Base-by-base conservation (phyloP, 2,329 filamentous ascomycete genomes). In the Paecilomyces dactylethromorphus region DNA sequence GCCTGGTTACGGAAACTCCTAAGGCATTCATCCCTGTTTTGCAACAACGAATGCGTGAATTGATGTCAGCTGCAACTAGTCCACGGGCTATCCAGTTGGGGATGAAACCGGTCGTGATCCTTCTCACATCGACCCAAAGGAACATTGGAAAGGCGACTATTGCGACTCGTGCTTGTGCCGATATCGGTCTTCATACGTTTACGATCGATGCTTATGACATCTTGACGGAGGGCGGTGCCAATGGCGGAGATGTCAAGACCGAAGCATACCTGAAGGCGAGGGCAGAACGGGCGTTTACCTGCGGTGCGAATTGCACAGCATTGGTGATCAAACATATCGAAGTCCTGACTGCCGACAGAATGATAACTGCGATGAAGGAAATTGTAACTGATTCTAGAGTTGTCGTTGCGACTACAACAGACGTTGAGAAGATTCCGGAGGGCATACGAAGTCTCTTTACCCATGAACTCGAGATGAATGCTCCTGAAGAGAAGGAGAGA, bases 341-440 rank as follows among this genome's bases (percentile, higher is more conserved):
- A 65, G 90, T 92, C 0, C 78, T 99, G 63, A 95, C 90, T 1
- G 92, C 92, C 0, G 94, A 97, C 71, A 85, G 93, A 39, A 97
- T 97, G 80, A 86, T 91, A 18, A 84, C 88, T 3, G 90, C 91
- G 0, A 81, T 99, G 69, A 90, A 91, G 69, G 90, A 96, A 61
- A 87, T 97, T 2, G 76, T 97, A 22, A 81, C 84, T n/a, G 87
- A 89, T 53, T 86, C 87, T 2, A 82, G 94, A 57, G 90, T 97
- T 2, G 77, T 99, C 24, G 87, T 99, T 65, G 93, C 94, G 0
- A 99, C 94, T 0, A 97, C 93, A 0, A 96, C 92, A 6, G 93
- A 97, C 65, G 87, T 97, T 0, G 94, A 97, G 70, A 95, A 97
- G 73, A 85, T 99, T 1, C 90, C 93, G 0, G 92, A 97, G 67